These are phyloP conservation scores for Adansonia digitata DNA, from an alignment of 345 rosid genomes.

Conservation along the genomic window DNA sequence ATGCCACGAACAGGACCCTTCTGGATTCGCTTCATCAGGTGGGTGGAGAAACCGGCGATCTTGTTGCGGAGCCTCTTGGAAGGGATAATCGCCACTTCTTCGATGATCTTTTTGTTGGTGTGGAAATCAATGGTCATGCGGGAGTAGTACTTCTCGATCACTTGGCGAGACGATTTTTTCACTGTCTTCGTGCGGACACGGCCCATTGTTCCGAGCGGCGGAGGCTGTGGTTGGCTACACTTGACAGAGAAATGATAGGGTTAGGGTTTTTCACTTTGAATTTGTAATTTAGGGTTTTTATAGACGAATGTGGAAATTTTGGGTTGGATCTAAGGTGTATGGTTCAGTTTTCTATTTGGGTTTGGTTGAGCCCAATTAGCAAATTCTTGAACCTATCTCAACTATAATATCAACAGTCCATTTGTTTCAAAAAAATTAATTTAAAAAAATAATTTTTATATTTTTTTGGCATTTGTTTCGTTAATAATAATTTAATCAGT, in stretches of 20 bases:
- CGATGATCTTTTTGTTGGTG: conserved; percentile 81
- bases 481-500: no score
- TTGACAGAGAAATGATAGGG: neutral
- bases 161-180: conserved; percentile 86
- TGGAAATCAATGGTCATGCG: conserved; percentile 81
- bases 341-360: neutral
- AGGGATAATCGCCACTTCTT: conserved; percentile 79
- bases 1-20: conserved; percentile 87
- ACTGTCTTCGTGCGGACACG: conserved; percentile 86
- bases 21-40: conserved; percentile 47
- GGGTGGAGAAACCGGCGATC: conserved; percentile 85
- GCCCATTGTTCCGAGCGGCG: conserved; percentile 40
- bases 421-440: no score
- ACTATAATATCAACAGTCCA: no score
- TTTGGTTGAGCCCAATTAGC: neutral
- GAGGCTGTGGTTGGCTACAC: neutral
- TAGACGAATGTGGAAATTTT: neutral
- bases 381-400: no score
- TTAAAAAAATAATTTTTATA: no score
- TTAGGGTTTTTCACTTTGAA: neutral
- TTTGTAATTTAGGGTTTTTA: neutral
- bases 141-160: conserved; percentile 85
- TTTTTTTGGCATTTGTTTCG: no score
- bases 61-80: conserved; percentile 84
- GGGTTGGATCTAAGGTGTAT: neutral